Percentiles rank a stretch among this genome's conserved stretches.
phyloP scores from a whole-genome alignment of 106 monocot genomes.

The Allium sativum region DNA sequence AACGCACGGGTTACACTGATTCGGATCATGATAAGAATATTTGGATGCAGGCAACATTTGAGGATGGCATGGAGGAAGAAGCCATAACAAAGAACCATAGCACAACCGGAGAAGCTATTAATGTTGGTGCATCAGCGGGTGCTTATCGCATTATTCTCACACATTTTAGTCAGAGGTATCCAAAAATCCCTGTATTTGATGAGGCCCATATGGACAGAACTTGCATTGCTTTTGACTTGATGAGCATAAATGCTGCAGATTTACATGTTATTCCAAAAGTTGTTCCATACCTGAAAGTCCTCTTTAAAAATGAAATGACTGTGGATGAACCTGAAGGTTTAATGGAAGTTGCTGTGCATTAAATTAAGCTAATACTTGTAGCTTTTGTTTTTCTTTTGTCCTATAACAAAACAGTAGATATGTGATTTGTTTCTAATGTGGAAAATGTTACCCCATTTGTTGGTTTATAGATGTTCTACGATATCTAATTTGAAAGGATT shows the following conservation, averaged over 20 bases:
- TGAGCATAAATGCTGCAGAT: conserved; percentile 83
- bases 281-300: conserved; percentile 64
- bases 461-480: no score
- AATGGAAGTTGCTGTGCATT: conserved; percentile 12
- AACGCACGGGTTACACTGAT: background rate
- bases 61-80: conserved; percentile 80
- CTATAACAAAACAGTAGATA: no score
- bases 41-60: conserved; percentile 79
- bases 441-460: no score
- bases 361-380: background rate
- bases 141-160: conserved; percentile 82
- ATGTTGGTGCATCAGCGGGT: conserved; percentile 50
- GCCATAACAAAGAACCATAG: conserved; percentile 89
- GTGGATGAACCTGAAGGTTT: conserved; percentile 52
- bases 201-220: conserved; percentile 75
- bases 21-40: background rate
- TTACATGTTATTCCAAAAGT: conserved; percentile 67
- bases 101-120: conserved; percentile 86
- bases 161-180: conserved; percentile 97
- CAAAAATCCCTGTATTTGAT: conserved; percentile 86
- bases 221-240: conserved; percentile 88
- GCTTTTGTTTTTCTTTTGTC: no score
- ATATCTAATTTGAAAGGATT: no score
- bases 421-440: no score
- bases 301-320: conserved; percentile 71